phyloP scores from a whole-genome alignment of 306 rosid species.

The Ziziphus jujuba region DNA sequence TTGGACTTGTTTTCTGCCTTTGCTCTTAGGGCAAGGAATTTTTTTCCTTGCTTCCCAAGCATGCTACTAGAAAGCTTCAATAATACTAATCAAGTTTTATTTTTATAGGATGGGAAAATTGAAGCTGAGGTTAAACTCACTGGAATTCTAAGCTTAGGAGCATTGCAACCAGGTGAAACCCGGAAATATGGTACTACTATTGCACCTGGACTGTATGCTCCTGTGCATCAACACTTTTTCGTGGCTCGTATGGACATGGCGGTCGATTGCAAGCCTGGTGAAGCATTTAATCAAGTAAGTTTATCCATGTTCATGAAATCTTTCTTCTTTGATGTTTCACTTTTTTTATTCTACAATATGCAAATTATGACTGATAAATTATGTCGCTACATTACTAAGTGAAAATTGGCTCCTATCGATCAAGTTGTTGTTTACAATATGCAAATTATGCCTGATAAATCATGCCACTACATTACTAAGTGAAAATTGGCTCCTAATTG shows the following conservation, averaged over 20 bases:
- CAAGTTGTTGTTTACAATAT: background rate
- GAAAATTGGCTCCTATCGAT: no score
- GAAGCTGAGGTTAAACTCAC: conserved; percentile 88
- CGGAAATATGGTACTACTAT: conserved; percentile 83
- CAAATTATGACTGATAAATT: background rate
- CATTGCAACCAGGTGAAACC: conserved; percentile 74
- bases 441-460: background rate
- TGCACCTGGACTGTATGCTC: conserved; percentile 83
- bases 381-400: background rate
- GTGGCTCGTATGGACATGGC: conserved; percentile 93
- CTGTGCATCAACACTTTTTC: conserved; percentile 80
- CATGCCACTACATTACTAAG: background rate
- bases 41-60: background rate
- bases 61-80: background rate
- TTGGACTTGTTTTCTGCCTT: conserved; percentile 15
- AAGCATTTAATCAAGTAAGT: conserved; percentile 73
- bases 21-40: background rate
- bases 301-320: conserved; percentile 5
- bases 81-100: conserved; percentile 4
- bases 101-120: conserved; percentile 72
- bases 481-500: no score
- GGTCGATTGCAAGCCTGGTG: conserved; percentile 84
- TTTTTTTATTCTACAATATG: background rate
- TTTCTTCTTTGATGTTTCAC: background rate
- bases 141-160: conserved; percentile 81